A percentile compares a stretch with the other conserved stretches of the same genome.
Evolutionary conservation across 371 early-diverging fungal genomes (phyloP).

Genomic region (Lichtheimia ramosa): DNA sequence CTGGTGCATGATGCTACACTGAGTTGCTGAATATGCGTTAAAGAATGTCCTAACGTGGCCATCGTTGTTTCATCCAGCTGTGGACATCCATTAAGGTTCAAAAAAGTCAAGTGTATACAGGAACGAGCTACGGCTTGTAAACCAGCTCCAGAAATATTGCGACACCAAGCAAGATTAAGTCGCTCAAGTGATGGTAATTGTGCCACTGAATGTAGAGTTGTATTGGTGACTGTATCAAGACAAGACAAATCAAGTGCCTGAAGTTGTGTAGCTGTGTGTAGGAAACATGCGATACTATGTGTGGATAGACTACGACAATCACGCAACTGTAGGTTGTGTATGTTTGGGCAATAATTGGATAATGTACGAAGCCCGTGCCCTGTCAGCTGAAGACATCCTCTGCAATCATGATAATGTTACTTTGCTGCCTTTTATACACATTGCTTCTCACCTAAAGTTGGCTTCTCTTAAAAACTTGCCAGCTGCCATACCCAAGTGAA

Average conservation of each 20-base stretch:
- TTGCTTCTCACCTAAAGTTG: constrained; percentile 46
- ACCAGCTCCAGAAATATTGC: constrained; percentile 52
- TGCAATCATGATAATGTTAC: constrained; percentile 11
- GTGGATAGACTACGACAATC: constrained; percentile 53
- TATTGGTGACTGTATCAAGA: constrained; percentile 45
- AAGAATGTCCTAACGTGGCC: constrained; percentile 30
- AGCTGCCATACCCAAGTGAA: constrained; percentile 43
- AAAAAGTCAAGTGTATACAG: constrained; percentile 35
- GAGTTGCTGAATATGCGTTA: constrained; percentile 44
- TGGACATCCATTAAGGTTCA: constrained; percentile 54
- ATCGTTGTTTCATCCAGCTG: constrained; percentile 46
- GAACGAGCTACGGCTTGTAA: constrained; percentile 30
- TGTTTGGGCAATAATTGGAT: constrained; percentile 52
- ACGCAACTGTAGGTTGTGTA: constrained; percentile 44
- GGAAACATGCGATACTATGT: constrained; percentile 44
- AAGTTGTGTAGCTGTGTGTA: constrained; percentile 34
- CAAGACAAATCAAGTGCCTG: constrained; percentile 49
- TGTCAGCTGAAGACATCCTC: constrained; percentile 61
- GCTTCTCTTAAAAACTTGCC: constrained; percentile 50
- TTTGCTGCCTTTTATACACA: neutral
- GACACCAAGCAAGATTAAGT: constrained; percentile 57
- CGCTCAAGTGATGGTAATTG: constrained; percentile 35
- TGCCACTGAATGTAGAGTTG: constrained; percentile 36
- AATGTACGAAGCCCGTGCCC: constrained; percentile 46
- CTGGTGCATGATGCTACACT: constrained; percentile 49